Evolutionary conservation across 139 green algal genomes (phyloP).

Genomic region (Coccomyxa sp.): DNA sequence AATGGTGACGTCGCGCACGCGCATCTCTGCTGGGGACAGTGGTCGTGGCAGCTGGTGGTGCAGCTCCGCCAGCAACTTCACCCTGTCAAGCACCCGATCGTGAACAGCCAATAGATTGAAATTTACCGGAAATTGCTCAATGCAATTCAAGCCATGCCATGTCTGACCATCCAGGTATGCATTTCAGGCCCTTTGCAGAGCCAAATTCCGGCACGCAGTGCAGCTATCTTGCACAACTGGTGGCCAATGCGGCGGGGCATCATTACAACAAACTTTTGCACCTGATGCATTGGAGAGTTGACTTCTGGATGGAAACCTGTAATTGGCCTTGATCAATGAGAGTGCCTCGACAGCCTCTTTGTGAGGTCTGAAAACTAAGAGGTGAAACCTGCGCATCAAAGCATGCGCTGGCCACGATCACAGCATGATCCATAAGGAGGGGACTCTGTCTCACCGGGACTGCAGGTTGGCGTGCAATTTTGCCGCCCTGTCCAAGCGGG

Average conservation of each 20-base stretch:
- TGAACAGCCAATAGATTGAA: no score
- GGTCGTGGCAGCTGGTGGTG: constrained; percentile 55
- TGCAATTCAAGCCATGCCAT: not conserved
- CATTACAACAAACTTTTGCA: no score
- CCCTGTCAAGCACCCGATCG: not conserved
- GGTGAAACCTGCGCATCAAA: not conserved
- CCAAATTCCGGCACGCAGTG: no score
- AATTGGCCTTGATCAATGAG: not conserved
- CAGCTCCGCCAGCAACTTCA: constrained; percentile 42
- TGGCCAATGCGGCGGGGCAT: no score
- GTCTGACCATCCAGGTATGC: not conserved
- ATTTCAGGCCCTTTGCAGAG: no score
- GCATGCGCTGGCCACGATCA: not conserved
- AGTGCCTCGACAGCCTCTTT: not conserved
- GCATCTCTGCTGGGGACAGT: constrained; percentile 38
- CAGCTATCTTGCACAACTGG: no score
- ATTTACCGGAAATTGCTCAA: no score
- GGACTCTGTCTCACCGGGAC: not conserved
- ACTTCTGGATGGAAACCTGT: not conserved
- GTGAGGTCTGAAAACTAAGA: not conserved
- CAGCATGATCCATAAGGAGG: not conserved
- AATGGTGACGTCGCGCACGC: constrained; percentile 23
- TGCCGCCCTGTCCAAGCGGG: constrained; percentile 13
- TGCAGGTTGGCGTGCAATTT: not conserved
- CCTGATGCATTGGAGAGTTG: no score